Percentiles rank a stretch among this genome's conserved stretches.
These are phyloP conservation scores for Bassia scoparia DNA, from an alignment of 148 eudicot species.

Conservation along the genomic window DNA sequence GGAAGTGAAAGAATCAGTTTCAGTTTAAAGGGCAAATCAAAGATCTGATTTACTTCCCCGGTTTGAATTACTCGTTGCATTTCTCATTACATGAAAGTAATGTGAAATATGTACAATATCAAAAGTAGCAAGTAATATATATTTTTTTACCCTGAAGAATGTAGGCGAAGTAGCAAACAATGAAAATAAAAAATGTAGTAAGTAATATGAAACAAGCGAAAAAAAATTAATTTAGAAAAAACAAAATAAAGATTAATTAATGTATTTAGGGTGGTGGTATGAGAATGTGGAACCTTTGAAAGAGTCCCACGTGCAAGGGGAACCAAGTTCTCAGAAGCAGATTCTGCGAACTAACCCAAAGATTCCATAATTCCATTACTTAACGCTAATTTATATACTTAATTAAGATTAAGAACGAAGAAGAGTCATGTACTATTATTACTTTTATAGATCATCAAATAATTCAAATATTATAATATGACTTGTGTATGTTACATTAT, in stretches of 20 bases:
- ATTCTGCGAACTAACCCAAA: slow-evolving; percentile 19
- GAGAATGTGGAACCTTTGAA: slow-evolving; percentile 29
- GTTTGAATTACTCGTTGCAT: too few relatives aligned
- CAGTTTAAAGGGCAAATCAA: slow-evolving; percentile 1
- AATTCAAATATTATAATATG: neutral
- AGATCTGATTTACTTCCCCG: slow-evolving; percentile 7
- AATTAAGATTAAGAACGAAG: too few relatives aligned
- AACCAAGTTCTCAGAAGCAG: slow-evolving; percentile 29
- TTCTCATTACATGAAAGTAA: too few relatives aligned
- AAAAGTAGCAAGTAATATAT: too few relatives aligned
- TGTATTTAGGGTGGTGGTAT: slow-evolving; percentile 17
- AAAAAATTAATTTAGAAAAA: too few relatives aligned
- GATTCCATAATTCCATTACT: slow-evolving; percentile 14
- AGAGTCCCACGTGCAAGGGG: slow-evolving; percentile 33
- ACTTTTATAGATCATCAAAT: neutral
- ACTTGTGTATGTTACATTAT: slow-evolving; percentile 19
- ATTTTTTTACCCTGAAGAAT: too few relatives aligned
- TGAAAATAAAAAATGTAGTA: too few relatives aligned
- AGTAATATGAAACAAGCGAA: too few relatives aligned
- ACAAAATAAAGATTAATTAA: too few relatives aligned
- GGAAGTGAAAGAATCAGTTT: slow-evolving; percentile 24
- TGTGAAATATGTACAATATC: too few relatives aligned
- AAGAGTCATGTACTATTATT: slow-evolving; percentile 17
- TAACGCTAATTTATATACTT: slow-evolving; percentile 7
- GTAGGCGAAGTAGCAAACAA: too few relatives aligned